Base-by-base conservation (phyloP, 148 eudicot species). In the Arbutus unedo region DNA sequence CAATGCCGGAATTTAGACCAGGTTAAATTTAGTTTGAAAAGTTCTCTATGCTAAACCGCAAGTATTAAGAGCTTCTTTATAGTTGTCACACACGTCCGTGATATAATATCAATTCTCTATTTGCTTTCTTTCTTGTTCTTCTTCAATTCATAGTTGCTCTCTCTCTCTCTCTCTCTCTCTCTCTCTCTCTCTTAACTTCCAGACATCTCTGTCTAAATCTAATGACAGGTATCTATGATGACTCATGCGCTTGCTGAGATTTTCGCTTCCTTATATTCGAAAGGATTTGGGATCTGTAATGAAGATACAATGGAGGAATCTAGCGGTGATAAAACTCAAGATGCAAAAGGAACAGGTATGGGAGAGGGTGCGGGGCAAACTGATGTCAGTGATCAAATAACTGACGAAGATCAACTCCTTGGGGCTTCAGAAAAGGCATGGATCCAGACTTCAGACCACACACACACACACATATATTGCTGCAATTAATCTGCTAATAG, bases 371-470 rank as follows among this genome's bases (percentile, higher is more conserved):
- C 79, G 1, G 98, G 97, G 70, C 43, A 72, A 72, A 90, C 90
- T 68, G 99, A 96, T 88, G 97, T 96, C 71, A 96, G 99, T 82
- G 92, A 96, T 71, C 91, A 96, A 87, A 93, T 96, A 84, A 85
- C 84, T 64, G 94, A 92, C 81, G 99, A 96, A 90, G 92, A 94
- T 87, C 98, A 96, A 85, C 96, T 96, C 77, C 93, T 93, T 79
- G 96, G 95, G 79, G 79, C 90, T 66, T 85, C 89, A 79, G 93
- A 85, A 71, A 92, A 94, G 97, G 99, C 93, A 84, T 77, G 84
- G n/a, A 41, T 73, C 13, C 15, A 6, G 43, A 53, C 25, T 59
- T 38, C 38, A 44, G 7, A 51, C 76, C 8, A 31, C 38, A 31
- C 38, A 31, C 38, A 31, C 38, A 31, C 38, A 31, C 38, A 31